Evolutionary conservation across 257 asterid genomes (phyloP), one percentile per base, ranked within the genome.

Genomic region (Solanum pinnatisectum): DNA sequence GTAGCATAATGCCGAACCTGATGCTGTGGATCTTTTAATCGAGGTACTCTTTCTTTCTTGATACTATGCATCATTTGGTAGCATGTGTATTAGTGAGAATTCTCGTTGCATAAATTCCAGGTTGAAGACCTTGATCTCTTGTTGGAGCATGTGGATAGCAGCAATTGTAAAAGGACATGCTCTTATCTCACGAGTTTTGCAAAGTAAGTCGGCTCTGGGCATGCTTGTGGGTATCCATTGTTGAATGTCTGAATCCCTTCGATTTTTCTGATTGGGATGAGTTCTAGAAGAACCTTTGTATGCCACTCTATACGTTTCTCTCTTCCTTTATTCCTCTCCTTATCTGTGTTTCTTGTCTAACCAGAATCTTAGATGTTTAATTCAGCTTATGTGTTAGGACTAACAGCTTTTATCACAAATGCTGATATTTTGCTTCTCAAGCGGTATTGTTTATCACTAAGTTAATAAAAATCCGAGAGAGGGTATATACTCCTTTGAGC

Each of bases 1-100:
- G 94, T 96, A 97, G 99, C 99, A 97, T 87, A 97, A 97, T 90
- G 99, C 99, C 23, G 99, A 90, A 68, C 89, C 92, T 18, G 93
- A 91, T 67, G 93, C 93, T 65, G 92, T 90, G 39, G 93, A 91
- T 90, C 89, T 91, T 35, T 71, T 90, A 67, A 88, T 90, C 76
- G 91, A 90, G 92, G 93, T 91, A 86, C 23, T 40, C 46, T 30
- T 59, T 68, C 23, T 33, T 83, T 46, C 65, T 18, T 3, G 37
- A 46, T 84, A 22, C 35, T 30, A 39, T 16, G 68, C 27, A 39
- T 30, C n/a, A 16, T 89, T 59, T 25, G 32, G 20, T 18, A 5
- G 42, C 56, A 81, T 81, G 42, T 49, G 16, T 32, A 81, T 46
- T 10, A 30, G 85, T 68, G 37, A 88, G 25, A n/a, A 20, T 16